Conservation (phyloP, 768 basidiomycete species). For the Xerocomellus intermedius region DNA sequence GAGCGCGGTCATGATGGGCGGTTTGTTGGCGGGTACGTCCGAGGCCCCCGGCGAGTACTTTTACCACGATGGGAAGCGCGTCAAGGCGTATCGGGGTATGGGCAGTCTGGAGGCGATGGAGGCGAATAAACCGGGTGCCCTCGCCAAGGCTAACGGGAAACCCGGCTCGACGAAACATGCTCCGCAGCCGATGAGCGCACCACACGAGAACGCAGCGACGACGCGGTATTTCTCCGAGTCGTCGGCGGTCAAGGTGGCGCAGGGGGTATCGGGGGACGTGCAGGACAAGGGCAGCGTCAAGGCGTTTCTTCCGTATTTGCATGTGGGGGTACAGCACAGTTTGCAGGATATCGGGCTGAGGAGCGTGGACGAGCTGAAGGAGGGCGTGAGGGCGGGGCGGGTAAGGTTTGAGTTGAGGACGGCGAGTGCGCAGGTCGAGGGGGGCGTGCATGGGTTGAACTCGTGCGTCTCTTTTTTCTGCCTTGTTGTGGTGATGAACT, state of each 20-base stretch:
- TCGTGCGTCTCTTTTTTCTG: conserved; percentile 58
- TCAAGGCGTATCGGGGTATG: conserved; percentile 99
- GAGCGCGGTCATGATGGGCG: conserved; percentile 98
- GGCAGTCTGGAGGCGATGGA: conserved; percentile 95
- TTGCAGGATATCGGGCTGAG: conserved; percentile 89
- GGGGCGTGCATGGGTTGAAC: conserved; percentile 93
- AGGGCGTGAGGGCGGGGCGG: conserved; percentile 58
- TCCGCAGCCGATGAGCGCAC: conserved; percentile 43
- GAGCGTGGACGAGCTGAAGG: conserved; percentile 63
- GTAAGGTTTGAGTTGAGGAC: conserved; percentile 93
- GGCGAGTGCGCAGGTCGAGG: conserved; percentile 93
- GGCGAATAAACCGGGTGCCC: conserved; percentile 51
- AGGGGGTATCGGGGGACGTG: conserved; percentile 95
- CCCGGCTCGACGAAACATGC: conserved; percentile 45
- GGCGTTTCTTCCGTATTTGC: conserved; percentile 86
- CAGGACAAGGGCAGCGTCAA: conserved; percentile 95
- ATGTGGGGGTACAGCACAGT: conserved; percentile 86
- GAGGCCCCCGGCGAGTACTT: conserved; percentile 99
- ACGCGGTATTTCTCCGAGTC: conserved; percentile 59
- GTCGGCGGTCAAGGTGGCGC: conserved; percentile 92
- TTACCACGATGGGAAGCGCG: conserved; percentile 97
- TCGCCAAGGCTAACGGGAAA: conserved; percentile 21
- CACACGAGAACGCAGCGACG: conserved; percentile 90
- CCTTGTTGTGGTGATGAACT: neutral
- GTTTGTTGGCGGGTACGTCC: conserved; percentile 90